Conservation (phyloP, 179 eudicot genomes). For the Sideroxylon spinosum region DNA sequence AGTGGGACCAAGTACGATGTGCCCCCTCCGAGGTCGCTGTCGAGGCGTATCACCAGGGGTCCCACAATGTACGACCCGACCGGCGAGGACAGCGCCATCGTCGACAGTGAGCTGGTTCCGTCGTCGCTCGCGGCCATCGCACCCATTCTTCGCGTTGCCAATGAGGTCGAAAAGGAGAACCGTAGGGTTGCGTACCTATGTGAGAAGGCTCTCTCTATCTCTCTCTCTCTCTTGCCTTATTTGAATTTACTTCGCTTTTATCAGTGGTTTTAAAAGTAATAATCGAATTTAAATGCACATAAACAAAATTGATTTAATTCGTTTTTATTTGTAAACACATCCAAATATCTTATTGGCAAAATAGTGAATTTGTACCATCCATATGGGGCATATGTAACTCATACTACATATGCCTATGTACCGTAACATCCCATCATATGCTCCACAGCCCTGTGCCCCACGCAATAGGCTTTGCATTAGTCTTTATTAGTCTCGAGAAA, state of each 20-base stretch:
- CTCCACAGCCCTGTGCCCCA: too few relatives aligned
- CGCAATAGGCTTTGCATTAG: too few relatives aligned
- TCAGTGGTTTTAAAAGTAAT: not conserved
- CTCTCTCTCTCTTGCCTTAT: not conserved
- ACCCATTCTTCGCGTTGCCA: slow-evolving; percentile 88
- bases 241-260: not conserved
- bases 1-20: slow-evolving; percentile 41
- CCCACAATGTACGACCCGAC: slow-evolving; percentile 48
- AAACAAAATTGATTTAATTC: not conserved
- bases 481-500: too few relatives aligned
- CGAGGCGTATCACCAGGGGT: slow-evolving; percentile 39
- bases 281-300: not conserved
- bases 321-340: not conserved
- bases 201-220: slow-evolving; percentile 24
- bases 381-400: too few relatives aligned
- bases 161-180: slow-evolving; percentile 66
- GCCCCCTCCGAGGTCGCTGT: slow-evolving; percentile 35
- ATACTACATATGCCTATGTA: too few relatives aligned
- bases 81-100: slow-evolving; percentile 37
- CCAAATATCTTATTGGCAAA: not conserved
- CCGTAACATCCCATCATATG: too few relatives aligned
- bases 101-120: slow-evolving; percentile 89
- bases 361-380: too few relatives aligned
- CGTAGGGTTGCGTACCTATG: slow-evolving; percentile 88
- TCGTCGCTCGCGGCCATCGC: slow-evolving; percentile 74